These are phyloP conservation scores for Metschnikowia similis DNA, from an alignment of 805 yeast species.

Conservation along the genomic window DNA sequence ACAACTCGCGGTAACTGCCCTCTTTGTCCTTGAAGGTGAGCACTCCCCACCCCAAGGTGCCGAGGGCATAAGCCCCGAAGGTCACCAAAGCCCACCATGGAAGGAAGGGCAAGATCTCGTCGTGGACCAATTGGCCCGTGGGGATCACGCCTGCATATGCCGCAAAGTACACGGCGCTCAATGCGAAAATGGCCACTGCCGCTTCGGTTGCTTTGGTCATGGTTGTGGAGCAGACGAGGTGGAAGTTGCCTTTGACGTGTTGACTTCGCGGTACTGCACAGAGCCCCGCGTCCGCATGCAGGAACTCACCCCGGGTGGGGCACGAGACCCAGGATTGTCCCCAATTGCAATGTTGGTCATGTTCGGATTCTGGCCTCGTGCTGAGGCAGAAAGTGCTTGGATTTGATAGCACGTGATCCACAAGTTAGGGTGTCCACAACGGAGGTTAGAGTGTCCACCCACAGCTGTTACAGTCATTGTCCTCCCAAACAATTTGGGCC, in stretches of 20 bases:
- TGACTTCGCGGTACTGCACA: slow-evolving; percentile 1
- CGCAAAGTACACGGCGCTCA: slow-evolving; percentile 51
- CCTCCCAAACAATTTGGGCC: no score
- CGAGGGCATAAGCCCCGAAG: slow-evolving; percentile 66
- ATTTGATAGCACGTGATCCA: no score
- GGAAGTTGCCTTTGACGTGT: slow-evolving; percentile 5
- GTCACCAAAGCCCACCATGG: slow-evolving; percentile 70
- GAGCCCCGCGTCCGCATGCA: neutral
- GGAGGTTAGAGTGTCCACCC: no score
- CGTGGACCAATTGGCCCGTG: slow-evolving; percentile 41
- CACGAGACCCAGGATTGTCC: no score
- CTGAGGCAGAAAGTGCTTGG: no score
- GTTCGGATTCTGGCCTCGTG: no score
- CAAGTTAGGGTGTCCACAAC: no score
- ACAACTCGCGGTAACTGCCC: slow-evolving; percentile 59
- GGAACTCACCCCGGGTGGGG: no score
- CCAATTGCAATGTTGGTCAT: no score
- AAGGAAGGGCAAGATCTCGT: slow-evolving; percentile 57
- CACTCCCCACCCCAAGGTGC: slow-evolving; percentile 65
- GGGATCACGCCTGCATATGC: slow-evolving; percentile 53
- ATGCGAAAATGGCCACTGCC: slow-evolving; percentile 39
- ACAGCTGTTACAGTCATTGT: no score
- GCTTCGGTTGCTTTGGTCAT: slow-evolving; percentile 73
- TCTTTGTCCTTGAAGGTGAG: slow-evolving; percentile 67
- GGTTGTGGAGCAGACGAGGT: neutral